These are phyloP conservation scores for Jackrogersella multiformis DNA, from an alignment of 495 filamentous ascomycete species.

Conservation along the genomic window DNA sequence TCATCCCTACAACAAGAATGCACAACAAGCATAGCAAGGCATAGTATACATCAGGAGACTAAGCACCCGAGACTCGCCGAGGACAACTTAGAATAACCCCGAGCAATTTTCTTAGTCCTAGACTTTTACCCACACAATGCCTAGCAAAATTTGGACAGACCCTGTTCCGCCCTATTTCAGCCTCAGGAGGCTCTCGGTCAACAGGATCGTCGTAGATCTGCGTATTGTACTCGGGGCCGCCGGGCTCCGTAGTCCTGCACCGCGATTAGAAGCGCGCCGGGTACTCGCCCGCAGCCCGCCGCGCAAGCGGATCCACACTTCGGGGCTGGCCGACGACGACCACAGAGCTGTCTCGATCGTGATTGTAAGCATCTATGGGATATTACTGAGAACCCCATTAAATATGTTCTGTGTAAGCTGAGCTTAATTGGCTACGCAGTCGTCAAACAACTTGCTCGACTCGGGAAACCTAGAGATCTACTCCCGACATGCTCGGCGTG, in stretches of 20 bases:
- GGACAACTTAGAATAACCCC: not conserved
- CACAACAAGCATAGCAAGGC: not conserved
- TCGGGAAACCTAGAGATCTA: too few species aligned
- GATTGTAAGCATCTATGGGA: too few species aligned
- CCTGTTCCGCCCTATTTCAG: not conserved
- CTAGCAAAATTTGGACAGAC: not conserved
- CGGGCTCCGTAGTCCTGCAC: not conserved
- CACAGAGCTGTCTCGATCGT: not conserved
- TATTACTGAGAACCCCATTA: too few species aligned
- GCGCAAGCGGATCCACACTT: not conserved
- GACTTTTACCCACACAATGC: not conserved
- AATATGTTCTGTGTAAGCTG: too few species aligned
- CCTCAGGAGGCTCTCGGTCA: constrained; percentile 4
- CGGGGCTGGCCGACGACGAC: constrained; percentile 7
- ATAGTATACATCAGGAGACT: not conserved
- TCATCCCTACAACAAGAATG: not conserved
- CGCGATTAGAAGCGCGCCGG: not conserved
- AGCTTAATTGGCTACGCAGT: too few species aligned
- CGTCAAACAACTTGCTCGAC: too few species aligned
- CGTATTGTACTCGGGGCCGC: not conserved
- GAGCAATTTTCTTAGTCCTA: not conserved
- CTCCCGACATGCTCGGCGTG: not conserved
- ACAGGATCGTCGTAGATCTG: not conserved
- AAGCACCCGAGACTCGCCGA: not conserved
- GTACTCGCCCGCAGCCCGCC: constrained; percentile 7